Evolutionary conservation across 139 green algal genomes (phyloP).

Genomic region (Haematococcus lacustris): DNA sequence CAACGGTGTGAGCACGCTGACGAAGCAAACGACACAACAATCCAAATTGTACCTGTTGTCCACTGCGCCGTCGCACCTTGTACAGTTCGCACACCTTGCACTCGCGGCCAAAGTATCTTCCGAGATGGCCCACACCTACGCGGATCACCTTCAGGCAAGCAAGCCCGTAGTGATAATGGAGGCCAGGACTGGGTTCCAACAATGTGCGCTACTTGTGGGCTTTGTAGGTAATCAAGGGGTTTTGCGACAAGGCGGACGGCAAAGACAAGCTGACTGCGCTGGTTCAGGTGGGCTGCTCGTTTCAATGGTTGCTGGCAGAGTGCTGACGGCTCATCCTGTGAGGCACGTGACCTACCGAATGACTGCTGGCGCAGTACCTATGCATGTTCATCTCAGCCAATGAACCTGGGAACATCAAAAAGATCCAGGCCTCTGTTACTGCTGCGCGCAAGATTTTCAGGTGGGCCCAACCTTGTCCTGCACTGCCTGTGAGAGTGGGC

Average conservation of each 20-base stretch:
- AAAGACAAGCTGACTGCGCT: constrained; percentile 89
- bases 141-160: not conserved
- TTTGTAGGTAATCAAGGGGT: constrained; percentile 67
- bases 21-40: too few species aligned
- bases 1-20: too few species aligned
- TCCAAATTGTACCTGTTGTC: too few species aligned
- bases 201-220: not conserved
- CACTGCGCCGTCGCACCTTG: too few species aligned
- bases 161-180: not conserved
- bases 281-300: constrained; percentile 68
- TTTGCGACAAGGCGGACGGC: constrained; percentile 84
- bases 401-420: constrained; percentile 76
- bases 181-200: not conserved
- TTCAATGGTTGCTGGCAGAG: too few species aligned
- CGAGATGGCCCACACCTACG: not conserved
- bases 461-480: too few species aligned
- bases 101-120: too few species aligned
- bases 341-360: too few species aligned
- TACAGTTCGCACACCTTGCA: too few species aligned
- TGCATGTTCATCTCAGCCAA: constrained; percentile 83
- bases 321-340: too few species aligned
- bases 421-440: constrained; percentile 79
- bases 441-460: constrained; percentile 86
- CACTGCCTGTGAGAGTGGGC: too few species aligned
- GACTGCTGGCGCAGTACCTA: constrained; percentile 82